Conservation (phyloP, 75 land plant genomes). For the Picea sitchensis region DNA sequence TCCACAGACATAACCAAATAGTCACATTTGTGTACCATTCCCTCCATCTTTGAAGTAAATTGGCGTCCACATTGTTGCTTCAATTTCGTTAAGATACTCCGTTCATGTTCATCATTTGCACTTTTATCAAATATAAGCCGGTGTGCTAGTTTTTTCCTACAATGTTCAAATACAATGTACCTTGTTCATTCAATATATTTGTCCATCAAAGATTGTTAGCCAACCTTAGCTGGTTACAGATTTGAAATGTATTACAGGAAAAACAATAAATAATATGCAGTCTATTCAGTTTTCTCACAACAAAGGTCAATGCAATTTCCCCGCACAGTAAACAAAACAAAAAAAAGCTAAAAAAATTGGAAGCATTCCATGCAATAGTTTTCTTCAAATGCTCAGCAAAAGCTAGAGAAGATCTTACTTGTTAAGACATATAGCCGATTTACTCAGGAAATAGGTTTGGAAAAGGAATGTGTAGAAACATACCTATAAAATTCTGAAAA, state of each 20-base stretch:
- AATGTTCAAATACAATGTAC: not conserved
- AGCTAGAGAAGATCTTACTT: not conserved
- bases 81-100: constrained; percentile 90
- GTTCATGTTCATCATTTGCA: constrained; percentile 98
- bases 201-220: not conserved
- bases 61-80: constrained; percentile 99
- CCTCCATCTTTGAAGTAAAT: constrained; percentile 99
- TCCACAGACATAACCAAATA: too few relatives aligned
- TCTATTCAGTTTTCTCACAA: not conserved
- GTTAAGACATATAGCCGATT: too few relatives aligned
- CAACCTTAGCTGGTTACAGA: not conserved
- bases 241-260: not conserved
- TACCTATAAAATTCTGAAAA: constrained; percentile 52
- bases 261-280: not conserved
- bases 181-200: not conserved
- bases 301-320: not conserved
- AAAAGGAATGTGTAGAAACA: not conserved
- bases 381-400: not conserved
- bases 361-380: not conserved
- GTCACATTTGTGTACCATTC: constrained; percentile 60
- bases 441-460: too few relatives aligned
- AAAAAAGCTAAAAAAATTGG: not conserved
- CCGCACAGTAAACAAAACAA: not conserved
- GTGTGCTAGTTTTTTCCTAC: constrained; percentile 94
- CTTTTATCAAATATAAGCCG: constrained; percentile 94